Base-by-base conservation (phyloP, 495 filamentous ascomycete genomes). In the Lophiotrema nucula region DNA sequence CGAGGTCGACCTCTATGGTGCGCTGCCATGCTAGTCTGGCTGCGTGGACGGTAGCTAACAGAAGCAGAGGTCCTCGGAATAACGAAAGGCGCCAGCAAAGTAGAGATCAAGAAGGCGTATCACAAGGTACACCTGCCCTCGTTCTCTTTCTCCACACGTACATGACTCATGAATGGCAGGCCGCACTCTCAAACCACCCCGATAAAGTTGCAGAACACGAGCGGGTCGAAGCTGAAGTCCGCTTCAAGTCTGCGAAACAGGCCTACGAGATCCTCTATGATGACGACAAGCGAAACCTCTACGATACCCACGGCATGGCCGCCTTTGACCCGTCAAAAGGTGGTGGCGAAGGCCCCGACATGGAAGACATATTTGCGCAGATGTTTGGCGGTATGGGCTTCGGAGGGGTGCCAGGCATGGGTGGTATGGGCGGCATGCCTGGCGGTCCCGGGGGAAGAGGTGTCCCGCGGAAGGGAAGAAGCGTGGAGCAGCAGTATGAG, bases 201-300 rank as follows among this genome's bases (percentile, higher is more conserved):
- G 93, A 98, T 75, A 98, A 98, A 77, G 93, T 97, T 47, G 79
- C 91, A 62, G 89, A 95, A 74, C 81, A 84, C 23, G 85, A 92
- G 64, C 87, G 93, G 49, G 87, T 80, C 58, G 83, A 83, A 48
- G 90, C 93, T 28, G 92, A 96, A 66, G 78, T 86, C 65, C 89
- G 83, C 58, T 98, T 98, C 82, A 97, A 97, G 74, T 74, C 82
- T 44, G 83, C 96, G 39, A 89, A 87, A 46, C 86, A 93, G 76
- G 93, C 93, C 57, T 98, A 97, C 77, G 93, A 98, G 70, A 96
- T 97, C 68, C 89, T 98, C 43, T 86, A 86, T 73, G 92, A 98
- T 79, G 95, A 97, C 48, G 84, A 97, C 25, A 97, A 95, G 70
- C 86, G 93, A 59, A 80, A 88, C 21, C 71, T 90, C 46, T 98